Base-by-base conservation (phyloP, 768 basidiomycete species). In the Lactarius hatsudake region DNA sequence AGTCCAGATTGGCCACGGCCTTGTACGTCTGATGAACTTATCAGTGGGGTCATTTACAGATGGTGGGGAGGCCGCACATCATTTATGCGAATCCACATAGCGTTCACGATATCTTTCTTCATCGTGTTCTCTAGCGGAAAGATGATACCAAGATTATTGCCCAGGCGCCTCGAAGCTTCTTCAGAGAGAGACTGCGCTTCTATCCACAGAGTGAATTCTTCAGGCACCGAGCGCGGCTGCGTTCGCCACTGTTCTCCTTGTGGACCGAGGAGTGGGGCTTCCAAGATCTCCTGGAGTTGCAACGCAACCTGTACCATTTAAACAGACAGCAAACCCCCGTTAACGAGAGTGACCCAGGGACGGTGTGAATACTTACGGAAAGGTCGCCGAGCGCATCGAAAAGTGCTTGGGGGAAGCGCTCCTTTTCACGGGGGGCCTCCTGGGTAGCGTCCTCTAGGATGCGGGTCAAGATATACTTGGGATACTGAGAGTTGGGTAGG, bases 341-440 rank as follows among this genome's bases (percentile, higher is more conserved):
- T 40, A 45, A 59, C 34, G 36, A 59, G 17, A 4, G 32, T 53
- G 62, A 62, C 45, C 9, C 23, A 59, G 32, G 18, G 42, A 36
- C 28, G 18, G 10, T 13, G 34, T n/a, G 40, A 5, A 64, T 20
- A 77, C 79, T 66, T 78, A 91, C 92, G 51, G 90, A 87, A 66
- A 94, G 80, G 76, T 94, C 90, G 15, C 92, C 93, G 45, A 92
- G 81, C 48, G 91, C 87, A 70, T 94, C 87, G 86, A 89, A 94
- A 61, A 94, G 79, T 2, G 82, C 79, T 75, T 93, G 91, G 0
- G 91, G 88, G 70, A 94, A 93, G 13, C 87, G 86, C 73, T 84
- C 88, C 6, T 86, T 84, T 64, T 92, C 91, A 59, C 80, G 82
- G 1, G 90, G 90, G 4, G 87, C 82, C 76, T 93, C 92, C 13